A percentile compares a stretch with the other conserved stretches of the same genome.
Conservation (phyloP, 352 stramenopile species). For the Achlya hypogyna region DNA sequence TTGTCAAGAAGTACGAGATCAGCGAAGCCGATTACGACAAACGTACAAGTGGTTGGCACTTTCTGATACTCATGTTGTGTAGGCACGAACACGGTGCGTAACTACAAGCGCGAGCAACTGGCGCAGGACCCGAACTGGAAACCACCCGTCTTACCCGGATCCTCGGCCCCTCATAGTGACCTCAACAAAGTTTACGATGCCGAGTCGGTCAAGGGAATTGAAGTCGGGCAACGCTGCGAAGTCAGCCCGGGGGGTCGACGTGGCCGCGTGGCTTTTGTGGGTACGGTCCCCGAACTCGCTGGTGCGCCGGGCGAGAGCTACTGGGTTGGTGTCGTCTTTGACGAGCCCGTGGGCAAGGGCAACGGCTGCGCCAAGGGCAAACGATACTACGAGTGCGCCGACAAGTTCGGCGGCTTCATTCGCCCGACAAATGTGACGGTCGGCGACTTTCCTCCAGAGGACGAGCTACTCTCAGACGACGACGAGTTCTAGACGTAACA, state of each 20-base stretch:
- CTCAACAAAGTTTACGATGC: constrained; percentile 28
- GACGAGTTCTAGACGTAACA: constrained; percentile 58
- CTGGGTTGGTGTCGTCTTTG: constrained; percentile 95
- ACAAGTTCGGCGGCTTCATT: constrained; percentile 92
- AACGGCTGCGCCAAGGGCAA: constrained; percentile 89
- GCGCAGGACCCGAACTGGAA: constrained; percentile 94
- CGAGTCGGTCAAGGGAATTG: constrained; percentile 75
- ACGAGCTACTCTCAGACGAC: constrained; percentile 67
- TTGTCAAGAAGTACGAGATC: constrained; percentile 98
- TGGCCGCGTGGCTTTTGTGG: constrained; percentile 88
- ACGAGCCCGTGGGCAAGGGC: constrained; percentile 93
- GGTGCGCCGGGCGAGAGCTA: constrained; percentile 41
- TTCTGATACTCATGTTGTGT: not conserved
- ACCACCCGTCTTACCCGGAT: constrained; percentile 53
- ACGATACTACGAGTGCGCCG: constrained; percentile 88
- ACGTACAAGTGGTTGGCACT: constrained; percentile 35
- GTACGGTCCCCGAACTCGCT: constrained; percentile 85
- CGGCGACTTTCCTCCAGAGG: constrained; percentile 88
- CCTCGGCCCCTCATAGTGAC: constrained; percentile 7
- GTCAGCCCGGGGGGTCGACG: constrained; percentile 91
- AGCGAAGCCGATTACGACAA: constrained; percentile 98
- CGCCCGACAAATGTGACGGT: constrained; percentile 89
- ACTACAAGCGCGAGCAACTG: constrained; percentile 94
- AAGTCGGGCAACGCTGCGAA: constrained; percentile 93
- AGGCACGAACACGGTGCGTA: constrained; percentile 94